Evolutionary conservation across 805 yeast species (phyloP).

Genomic region (Starmerella bombicola): DNA sequence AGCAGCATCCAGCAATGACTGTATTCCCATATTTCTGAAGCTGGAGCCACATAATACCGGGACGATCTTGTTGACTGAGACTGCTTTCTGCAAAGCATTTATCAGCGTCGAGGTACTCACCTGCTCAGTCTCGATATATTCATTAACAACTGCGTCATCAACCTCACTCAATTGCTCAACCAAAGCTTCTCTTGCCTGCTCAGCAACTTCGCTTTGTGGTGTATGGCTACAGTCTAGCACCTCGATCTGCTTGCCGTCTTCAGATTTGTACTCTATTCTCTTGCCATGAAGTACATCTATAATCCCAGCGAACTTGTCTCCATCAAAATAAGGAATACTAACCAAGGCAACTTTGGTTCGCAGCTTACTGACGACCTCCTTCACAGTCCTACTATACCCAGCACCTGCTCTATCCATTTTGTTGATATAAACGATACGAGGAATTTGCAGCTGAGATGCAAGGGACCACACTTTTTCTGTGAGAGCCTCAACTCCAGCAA

Average conservation of each 20-base stretch:
- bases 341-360: constrained; percentile 60
- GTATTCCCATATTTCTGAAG: constrained; percentile 86
- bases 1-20: constrained; percentile 79
- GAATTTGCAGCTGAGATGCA: constrained; percentile 54
- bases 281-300: constrained; percentile 60
- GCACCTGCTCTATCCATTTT: constrained; percentile 97
- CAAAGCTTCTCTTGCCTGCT: constrained; percentile 43
- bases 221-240: constrained; percentile 29
- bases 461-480: constrained; percentile 96
- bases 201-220: constrained; percentile 29
- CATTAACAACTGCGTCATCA: constrained; percentile 66
- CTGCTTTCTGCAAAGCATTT: constrained; percentile 49
- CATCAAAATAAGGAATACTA: constrained; percentile 62
- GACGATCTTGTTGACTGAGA: constrained; percentile 43
- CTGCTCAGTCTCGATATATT: constrained; percentile 46
- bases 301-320: constrained; percentile 52
- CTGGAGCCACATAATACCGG: constrained; percentile 92
- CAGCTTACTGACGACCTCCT: constrained; percentile 64
- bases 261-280: constrained; percentile 33
- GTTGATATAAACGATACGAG: constrained; percentile 69
- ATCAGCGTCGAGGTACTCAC: constrained; percentile 47
- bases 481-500: constrained; percentile 97
- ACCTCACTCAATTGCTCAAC: constrained; percentile 75
- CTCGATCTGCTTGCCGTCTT: constrained; percentile 42
- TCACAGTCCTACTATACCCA: constrained; percentile 80